A percentile compares a stretch with the other conserved stretches of the same genome.
phyloP scores from a whole-genome alignment of 2,329 filamentous ascomycete species.

The Drechslera avenae region DNA sequence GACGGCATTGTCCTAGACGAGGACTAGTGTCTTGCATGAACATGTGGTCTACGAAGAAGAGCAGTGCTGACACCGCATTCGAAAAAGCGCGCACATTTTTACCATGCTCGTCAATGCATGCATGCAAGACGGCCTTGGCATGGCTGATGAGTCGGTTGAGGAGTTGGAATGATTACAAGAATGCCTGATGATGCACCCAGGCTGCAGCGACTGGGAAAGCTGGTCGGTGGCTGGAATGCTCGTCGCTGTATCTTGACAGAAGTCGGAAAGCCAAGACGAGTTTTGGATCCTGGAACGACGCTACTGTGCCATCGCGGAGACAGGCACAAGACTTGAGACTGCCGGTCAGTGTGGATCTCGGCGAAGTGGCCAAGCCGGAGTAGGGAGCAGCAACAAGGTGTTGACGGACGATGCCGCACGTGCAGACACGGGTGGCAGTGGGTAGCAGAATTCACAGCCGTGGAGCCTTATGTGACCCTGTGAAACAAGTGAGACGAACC shows the following conservation, averaged over 20 bases:
- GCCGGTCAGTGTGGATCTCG: constrained; percentile 11
- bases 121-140: neutral
- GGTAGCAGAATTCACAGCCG: neutral
- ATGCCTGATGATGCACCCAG: neutral
- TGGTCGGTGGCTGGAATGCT: too few species aligned
- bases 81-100: constrained; percentile 4
- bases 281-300: constrained; percentile 2
- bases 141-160: neutral
- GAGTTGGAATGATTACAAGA: neutral
- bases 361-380: neutral
- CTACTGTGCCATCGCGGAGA: constrained; percentile 9
- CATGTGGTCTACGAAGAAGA: neutral
- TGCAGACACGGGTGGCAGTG: neutral
- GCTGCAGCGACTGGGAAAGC: neutral
- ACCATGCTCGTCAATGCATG: constrained; percentile 2
- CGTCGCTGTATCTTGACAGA: neutral
- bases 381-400: neutral
- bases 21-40: constrained; percentile 1
- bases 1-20: too few species aligned
- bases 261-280: constrained; percentile 2
- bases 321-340: constrained; percentile 17
- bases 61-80: constrained; percentile 10
- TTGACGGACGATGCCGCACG: neutral
- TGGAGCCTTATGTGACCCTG: constrained; percentile 1
- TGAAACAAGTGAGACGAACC: constrained; percentile 14